These are phyloP conservation scores for Eucalyptus sideroxylon DNA, from an alignment of 345 rosid species.

Conservation along the genomic window DNA sequence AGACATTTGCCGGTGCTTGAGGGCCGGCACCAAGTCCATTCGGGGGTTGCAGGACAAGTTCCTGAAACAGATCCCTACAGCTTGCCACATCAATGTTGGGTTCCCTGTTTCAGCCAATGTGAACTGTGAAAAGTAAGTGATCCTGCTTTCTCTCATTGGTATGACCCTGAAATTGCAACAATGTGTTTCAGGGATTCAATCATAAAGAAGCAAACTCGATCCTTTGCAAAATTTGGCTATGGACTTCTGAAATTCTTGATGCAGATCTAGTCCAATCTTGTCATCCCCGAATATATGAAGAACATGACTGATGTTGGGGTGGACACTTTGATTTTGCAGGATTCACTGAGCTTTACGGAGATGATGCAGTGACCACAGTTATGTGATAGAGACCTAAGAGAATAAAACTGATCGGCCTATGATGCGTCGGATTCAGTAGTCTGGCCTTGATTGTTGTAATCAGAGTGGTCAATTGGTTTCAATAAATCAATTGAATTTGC, in stretches of 20 bases:
- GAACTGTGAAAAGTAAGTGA: constrained; percentile 16
- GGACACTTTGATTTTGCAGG: background rate
- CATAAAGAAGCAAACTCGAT: background rate
- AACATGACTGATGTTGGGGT: background rate
- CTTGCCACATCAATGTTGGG: constrained; percentile 25
- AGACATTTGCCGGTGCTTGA: constrained; percentile 20
- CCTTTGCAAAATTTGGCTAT: background rate
- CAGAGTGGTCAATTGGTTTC: background rate
- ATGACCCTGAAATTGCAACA: background rate
- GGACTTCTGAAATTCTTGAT: background rate
- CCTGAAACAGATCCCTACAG: constrained; percentile 17
- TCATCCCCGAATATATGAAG: background rate
- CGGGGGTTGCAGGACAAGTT: constrained; percentile 11
- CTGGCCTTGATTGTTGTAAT: background rate
- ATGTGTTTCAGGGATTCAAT: background rate
- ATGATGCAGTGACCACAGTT: background rate
- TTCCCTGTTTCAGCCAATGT: constrained; percentile 18
- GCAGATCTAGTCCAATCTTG: background rate
- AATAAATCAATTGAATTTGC: background rate
- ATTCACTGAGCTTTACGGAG: background rate
- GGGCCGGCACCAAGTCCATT: background rate
- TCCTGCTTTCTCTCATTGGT: background rate
- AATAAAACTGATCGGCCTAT: background rate
- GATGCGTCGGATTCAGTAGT: background rate
- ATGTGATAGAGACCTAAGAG: background rate